A percentile compares a stretch with the other conserved stretches of the same genome.
These are phyloP conservation scores for Eucalyptus brandiana DNA, from an alignment of 345 rosid species.

Conservation along the genomic window DNA sequence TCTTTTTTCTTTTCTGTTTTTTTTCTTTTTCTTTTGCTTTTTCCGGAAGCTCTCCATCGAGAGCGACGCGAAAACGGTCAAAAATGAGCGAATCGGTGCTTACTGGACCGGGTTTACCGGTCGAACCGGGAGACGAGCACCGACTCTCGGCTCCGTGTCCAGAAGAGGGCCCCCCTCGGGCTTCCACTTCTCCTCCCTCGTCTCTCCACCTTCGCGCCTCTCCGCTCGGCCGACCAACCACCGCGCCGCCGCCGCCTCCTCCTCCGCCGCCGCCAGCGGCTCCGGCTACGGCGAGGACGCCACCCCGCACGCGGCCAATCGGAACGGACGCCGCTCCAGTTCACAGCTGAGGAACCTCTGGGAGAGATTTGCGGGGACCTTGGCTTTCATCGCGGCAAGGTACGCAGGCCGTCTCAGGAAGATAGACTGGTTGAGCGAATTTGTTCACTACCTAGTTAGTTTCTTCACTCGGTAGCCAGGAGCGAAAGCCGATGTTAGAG, in stretches of 20 bases:
- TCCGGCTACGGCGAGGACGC: not conserved
- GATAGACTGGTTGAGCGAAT: not conserved
- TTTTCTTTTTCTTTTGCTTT: not conserved
- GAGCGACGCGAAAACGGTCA: not conserved
- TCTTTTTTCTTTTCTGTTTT: not conserved
- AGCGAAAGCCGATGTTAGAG: not conserved
- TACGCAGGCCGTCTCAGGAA: not conserved
- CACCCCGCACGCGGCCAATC: not conserved
- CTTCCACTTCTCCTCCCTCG: not conserved
- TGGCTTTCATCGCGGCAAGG: not conserved
- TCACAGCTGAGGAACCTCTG: not conserved
- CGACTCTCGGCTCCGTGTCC: not conserved
- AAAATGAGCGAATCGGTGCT: not conserved
- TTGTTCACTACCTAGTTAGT: not conserved
- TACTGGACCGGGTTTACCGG: not conserved
- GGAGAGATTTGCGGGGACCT: not conserved
- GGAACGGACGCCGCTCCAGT: not conserved
- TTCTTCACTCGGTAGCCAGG: not conserved
- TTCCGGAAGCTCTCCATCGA: not conserved
- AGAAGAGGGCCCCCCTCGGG: not conserved
- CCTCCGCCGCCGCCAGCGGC: not conserved
- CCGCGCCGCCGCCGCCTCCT: not conserved
- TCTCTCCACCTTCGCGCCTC: not conserved
- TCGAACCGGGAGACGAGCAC: not conserved
- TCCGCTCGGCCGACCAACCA: not conserved